Conservation (phyloP, 2,329 filamentous ascomycete species). For the Pseudocercospora fuligena region DNA sequence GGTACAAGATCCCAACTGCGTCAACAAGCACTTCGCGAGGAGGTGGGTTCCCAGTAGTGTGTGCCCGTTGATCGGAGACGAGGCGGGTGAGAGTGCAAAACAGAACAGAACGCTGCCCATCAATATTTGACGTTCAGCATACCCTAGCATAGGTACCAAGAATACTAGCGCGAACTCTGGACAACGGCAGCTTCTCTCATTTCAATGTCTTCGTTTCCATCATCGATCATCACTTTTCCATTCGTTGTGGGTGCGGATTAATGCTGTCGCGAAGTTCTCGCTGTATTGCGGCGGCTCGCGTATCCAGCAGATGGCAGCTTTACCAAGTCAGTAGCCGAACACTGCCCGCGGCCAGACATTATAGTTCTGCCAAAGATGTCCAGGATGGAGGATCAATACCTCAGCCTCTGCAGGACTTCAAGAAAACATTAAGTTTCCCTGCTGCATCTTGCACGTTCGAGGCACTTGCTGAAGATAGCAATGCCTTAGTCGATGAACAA, state of each 20-base stretch:
- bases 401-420: constrained; percentile 34
- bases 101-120: not conserved
- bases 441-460: constrained; percentile 47
- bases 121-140: not conserved
- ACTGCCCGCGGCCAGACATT: not conserved
- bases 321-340: not conserved
- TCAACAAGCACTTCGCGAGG: not conserved
- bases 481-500: constrained; percentile 38
- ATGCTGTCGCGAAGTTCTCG: constrained; percentile 33
- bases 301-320: constrained; percentile 16
- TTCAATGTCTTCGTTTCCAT: not conserved
- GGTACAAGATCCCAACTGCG: not conserved
- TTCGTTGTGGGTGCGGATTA: constrained; percentile 18
- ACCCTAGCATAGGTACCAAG: not conserved
- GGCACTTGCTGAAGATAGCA: constrained; percentile 35
- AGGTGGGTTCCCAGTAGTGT: not conserved
- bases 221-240: not conserved
- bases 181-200: not conserved
- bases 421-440: constrained; percentile 50
- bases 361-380: not conserved
- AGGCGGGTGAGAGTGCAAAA: not conserved
- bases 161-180: not conserved
- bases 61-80: not conserved
- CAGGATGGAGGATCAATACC: not conserved
- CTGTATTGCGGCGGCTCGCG: constrained; percentile 22